Conservation (phyloP, 805 yeast species). For the Yarrowia bubula region DNA sequence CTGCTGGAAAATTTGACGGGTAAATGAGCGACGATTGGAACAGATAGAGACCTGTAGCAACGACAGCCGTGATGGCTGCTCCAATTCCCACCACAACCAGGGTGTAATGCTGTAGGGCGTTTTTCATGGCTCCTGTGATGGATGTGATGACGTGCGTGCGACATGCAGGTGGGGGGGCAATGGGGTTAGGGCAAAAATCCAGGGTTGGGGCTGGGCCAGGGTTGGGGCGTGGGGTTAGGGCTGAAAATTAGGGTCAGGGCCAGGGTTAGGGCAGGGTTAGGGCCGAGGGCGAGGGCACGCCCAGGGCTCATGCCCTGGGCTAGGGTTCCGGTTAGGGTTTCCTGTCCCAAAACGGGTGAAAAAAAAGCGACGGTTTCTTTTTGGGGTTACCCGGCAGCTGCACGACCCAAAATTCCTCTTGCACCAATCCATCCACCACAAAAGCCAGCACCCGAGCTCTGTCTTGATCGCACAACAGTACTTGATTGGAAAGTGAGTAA, state of each 20-base stretch:
- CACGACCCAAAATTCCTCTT: conserved; percentile 24
- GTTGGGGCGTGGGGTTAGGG: not conserved
- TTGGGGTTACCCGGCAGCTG: conserved; percentile 21
- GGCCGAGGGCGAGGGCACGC: too few species aligned
- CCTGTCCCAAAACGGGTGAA: not conserved
- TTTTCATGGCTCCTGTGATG: not conserved
- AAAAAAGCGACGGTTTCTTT: not conserved
- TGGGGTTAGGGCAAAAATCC: not conserved
- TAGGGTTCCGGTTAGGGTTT: not conserved
- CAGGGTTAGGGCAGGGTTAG: not conserved
- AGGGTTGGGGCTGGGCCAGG: not conserved
- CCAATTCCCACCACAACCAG: conserved; percentile 4
- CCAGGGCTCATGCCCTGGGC: too few species aligned
- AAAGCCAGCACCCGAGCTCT: conserved; percentile 22
- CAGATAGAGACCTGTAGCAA: conserved; percentile 33
- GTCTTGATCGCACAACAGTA: conserved; percentile 21
- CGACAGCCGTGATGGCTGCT: conserved; percentile 27
- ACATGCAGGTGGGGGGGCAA: not conserved
- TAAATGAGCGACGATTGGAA: conserved; percentile 69
- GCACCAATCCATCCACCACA: conserved; percentile 7
- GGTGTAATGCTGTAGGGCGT: not conserved
- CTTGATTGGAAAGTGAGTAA: conserved; percentile 24
- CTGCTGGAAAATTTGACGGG: conserved; percentile 78
- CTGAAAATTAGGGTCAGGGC: not conserved
- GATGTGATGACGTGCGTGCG: not conserved